Evolutionary conservation across 208 protist genomes (phyloP).

Genomic region (Polymyxa betae): DNA sequence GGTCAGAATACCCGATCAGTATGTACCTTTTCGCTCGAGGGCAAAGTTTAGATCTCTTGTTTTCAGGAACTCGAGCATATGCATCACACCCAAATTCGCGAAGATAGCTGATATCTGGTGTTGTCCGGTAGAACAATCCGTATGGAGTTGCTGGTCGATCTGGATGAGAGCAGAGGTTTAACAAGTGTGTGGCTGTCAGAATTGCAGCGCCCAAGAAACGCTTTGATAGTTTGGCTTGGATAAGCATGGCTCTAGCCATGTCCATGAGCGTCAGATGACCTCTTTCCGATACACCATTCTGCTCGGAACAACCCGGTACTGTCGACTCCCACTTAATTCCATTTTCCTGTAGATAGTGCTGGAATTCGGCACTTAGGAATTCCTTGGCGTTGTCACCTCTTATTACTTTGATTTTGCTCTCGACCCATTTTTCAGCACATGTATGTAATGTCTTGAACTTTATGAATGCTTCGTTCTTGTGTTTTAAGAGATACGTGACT

Average conservation of each 20-base stretch:
- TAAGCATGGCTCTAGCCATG: conserved; percentile 5
- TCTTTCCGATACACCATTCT: not conserved
- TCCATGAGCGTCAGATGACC: not conserved
- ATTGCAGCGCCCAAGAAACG: not conserved
- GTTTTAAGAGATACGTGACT: not conserved
- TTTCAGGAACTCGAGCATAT: not conserved
- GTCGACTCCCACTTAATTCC: not conserved
- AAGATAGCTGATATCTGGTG: not conserved
- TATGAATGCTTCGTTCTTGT: not conserved
- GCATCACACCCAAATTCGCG: conserved; percentile 21
- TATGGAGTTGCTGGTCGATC: not conserved
- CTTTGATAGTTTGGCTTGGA: not conserved
- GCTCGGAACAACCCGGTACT: not conserved
- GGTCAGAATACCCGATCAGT: not conserved
- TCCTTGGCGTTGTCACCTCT: not conserved
- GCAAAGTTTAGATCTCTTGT: not conserved
- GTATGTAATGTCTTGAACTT: not conserved
- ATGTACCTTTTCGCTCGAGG: not conserved
- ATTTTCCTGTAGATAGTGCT: not conserved
- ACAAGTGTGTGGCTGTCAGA: not conserved
- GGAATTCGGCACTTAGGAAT: not conserved
- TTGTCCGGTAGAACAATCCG: not conserved
- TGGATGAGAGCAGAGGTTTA: not conserved
- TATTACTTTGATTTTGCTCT: too few relatives aligned
- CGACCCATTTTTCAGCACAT: too few relatives aligned